Percentiles rank a stretch among this genome's conserved stretches.
Evolutionary conservation across 108 stramenopile species (phyloP).

Genomic region (Conticribra guillardii): DNA sequence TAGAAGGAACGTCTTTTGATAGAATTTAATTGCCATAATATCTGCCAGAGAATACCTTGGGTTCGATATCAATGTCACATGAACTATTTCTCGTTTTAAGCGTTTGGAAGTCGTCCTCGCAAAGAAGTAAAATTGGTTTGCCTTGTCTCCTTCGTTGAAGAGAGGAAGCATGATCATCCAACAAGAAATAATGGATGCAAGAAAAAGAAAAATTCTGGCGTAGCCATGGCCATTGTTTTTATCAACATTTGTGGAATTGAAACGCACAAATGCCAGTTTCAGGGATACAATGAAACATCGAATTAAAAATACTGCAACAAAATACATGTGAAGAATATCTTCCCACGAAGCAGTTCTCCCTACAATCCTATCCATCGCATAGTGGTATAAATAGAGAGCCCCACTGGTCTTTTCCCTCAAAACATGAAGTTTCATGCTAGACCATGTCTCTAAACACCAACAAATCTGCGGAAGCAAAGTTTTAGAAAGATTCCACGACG

Average conservation of each 20-base stretch:
- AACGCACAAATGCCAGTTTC: not conserved
- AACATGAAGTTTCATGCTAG: not conserved
- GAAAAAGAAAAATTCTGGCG: not conserved
- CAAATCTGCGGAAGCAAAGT: not conserved
- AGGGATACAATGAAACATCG: not conserved
- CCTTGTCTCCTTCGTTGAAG: slow-evolving; percentile 14
- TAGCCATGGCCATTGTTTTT: not conserved
- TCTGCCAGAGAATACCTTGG: slow-evolving; percentile 39
- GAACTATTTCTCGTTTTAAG: not conserved
- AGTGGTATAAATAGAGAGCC: not conserved
- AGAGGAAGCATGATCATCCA: slow-evolving; percentile 22
- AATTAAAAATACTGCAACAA: slow-evolving; percentile 9
- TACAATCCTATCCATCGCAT: not conserved
- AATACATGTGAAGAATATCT: slow-evolving; percentile 10
- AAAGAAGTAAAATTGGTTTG: slow-evolving; percentile 16
- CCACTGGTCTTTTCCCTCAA: not conserved
- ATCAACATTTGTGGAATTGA: not conserved
- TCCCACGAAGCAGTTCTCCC: not conserved
- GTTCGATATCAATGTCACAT: not conserved
- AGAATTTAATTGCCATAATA: slow-evolving; percentile 10
- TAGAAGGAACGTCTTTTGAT: slow-evolving; percentile 1
- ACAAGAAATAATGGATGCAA: slow-evolving; percentile 1
- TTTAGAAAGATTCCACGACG: not conserved
- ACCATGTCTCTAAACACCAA: not conserved
- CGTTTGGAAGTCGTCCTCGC: not conserved